Base-by-base conservation (phyloP, 1,284 basidiomycete species). In the Anthracocystis setariae region DNA sequence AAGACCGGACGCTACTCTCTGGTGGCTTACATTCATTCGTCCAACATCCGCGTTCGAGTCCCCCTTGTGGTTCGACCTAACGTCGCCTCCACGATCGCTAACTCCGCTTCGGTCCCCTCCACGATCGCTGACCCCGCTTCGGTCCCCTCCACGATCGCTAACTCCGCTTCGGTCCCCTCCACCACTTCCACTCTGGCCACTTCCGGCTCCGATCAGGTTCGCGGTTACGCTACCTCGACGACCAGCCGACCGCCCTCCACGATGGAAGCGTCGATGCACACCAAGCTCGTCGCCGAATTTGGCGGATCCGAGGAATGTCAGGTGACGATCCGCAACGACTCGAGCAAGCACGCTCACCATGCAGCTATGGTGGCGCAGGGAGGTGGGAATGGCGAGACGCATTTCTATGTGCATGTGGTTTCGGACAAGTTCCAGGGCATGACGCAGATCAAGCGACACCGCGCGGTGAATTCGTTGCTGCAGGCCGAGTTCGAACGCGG, bases 321-420 rank as follows among this genome's bases (percentile, higher is more conserved):
- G 47, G 45, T 79, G 32, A 55, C 56, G 33, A 77, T 79, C 51
- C 56, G 78, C 38, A 79, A 79, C 65, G 78, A 79, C 49, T 76
- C 74, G 3, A 54, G 60, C 51, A 80, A 78, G 57, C 80, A 82
- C 47, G 77, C 80, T 0, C 80, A 82, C 55, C 80, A 82, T 56
- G 80, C 80, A 7, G 80, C 80, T n/a, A 82, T 82, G 80, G 79
- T 63, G 3, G 80, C 80, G 2, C 78, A 80, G 37, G 75, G 77
- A 25, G 80, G 80, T 9, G 80, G 80, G 7, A 77, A 72, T 40
- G 80, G 80, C 35, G 79, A 82, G 49, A 82, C 80, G 21, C 79
- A 82, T 46, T 82, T 82, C 55, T 81, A 75, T 47, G 75, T 82
- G 10, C 77, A 82, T 24, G 52, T 81, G n/a, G 67, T 81, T 18